Conservation (phyloP, 768 basidiomycete genomes). For the Crucibulum laeve region DNA sequence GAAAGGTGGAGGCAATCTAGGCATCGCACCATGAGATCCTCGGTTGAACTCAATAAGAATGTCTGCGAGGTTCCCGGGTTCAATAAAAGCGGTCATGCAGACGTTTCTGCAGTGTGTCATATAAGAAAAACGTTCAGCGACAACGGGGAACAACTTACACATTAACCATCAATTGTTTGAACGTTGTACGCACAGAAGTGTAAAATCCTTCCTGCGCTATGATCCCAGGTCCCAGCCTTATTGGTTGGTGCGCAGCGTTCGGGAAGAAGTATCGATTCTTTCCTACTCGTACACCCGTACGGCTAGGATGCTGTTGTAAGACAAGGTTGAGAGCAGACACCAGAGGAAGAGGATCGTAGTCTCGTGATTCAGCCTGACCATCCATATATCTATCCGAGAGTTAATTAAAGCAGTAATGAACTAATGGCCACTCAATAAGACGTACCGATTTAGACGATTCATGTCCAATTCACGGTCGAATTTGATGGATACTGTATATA, state of each 20-base stretch:
- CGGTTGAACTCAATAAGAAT: slow-evolving; percentile 45
- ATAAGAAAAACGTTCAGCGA: not conserved
- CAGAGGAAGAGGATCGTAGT: slow-evolving; percentile 45
- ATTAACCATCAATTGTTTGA: slow-evolving; percentile 49
- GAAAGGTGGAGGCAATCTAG: slow-evolving; percentile 41
- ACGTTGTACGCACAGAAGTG: slow-evolving; percentile 43
- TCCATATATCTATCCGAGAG: slow-evolving; percentile 41
- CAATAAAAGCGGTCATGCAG: slow-evolving; percentile 52
- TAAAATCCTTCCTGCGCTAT: slow-evolving; percentile 43
- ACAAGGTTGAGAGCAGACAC: slow-evolving; percentile 58
- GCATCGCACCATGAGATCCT: slow-evolving; percentile 38
- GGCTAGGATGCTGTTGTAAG: slow-evolving; percentile 42
- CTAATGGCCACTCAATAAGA: slow-evolving; percentile 3
- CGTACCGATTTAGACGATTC: slow-evolving; percentile 27
- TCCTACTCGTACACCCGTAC: slow-evolving; percentile 47
- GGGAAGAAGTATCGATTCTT: slow-evolving; percentile 56
- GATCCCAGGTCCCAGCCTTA: slow-evolving; percentile 26
- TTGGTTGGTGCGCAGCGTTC: slow-evolving; percentile 14
- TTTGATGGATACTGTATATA: slow-evolving; percentile 37
- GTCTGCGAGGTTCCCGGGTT: slow-evolving; percentile 59
- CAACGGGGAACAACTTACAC: slow-evolving; percentile 27
- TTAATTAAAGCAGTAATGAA: not conserved
- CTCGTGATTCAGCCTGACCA: slow-evolving; percentile 37
- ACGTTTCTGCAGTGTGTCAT: slow-evolving; percentile 35
- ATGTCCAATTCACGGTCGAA: slow-evolving; percentile 36